Evolutionary conservation across 306 rosid genomes (phyloP).

Genomic region (Alnus rubra): DNA sequence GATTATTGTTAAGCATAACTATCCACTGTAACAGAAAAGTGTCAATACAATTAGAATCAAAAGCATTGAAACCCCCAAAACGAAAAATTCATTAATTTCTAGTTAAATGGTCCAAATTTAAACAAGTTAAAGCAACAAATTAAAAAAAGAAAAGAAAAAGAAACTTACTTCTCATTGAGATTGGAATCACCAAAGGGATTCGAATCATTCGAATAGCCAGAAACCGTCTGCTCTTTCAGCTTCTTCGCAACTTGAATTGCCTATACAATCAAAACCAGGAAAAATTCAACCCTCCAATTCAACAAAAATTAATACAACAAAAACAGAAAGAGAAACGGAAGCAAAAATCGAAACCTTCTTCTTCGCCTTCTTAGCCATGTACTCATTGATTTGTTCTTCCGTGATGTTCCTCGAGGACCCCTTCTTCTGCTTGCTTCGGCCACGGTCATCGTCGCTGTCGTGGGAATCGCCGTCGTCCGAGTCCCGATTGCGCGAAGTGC

Average conservation of each 20-base stretch:
- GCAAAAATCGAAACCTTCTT: conserved; percentile 50
- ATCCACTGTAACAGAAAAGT: not conserved
- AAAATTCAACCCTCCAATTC: not conserved
- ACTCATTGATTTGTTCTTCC: conserved; percentile 68
- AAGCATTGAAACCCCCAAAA: not conserved
- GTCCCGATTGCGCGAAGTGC: conserved; percentile 35
- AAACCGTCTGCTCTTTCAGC: conserved; percentile 61
- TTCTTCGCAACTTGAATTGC: conserved; percentile 71
- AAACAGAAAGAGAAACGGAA: not conserved
- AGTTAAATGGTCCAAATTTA: not conserved
- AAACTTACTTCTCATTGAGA: conserved; percentile 77
- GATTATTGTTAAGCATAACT: not conserved
- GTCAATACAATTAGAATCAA: not conserved
- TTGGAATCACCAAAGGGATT: conserved; percentile 96
- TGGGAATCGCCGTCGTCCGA: conserved; percentile 41
- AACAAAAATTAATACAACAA: conserved; percentile 3
- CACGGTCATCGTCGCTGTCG: conserved; percentile 42
- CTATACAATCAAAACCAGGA: conserved; percentile 29
- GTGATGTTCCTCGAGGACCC: conserved; percentile 56
- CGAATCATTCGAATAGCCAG: conserved; percentile 88
- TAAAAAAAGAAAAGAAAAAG: conserved; percentile 3
- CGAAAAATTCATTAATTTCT: not conserved
- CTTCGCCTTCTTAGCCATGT: conserved; percentile 79
- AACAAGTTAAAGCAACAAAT: conserved; percentile 6
- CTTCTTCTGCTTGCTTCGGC: conserved; percentile 40